phyloP scores from a whole-genome alignment of 371 early-diverging fungal species.

The Actinomortierella ambigua region DNA sequence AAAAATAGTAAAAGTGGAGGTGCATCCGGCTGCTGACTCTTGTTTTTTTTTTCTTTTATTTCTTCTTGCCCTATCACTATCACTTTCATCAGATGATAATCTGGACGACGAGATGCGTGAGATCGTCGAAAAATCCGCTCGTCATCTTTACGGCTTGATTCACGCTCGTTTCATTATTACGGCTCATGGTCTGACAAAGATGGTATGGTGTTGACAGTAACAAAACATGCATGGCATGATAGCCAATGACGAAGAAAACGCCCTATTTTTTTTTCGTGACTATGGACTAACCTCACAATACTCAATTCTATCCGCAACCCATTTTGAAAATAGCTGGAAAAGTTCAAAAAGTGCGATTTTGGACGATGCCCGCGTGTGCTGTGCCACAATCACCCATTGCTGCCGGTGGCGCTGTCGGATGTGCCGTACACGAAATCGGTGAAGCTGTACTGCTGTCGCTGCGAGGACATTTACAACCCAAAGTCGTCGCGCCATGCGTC shows the following conservation, averaged over 20 bases:
- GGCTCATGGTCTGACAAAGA: slow-evolving; percentile 82
- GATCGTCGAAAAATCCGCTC: slow-evolving; percentile 77
- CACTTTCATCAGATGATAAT: slow-evolving; percentile 57
- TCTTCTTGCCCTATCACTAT: background rate
- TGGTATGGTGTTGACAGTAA: slow-evolving; percentile 64
- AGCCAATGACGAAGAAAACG: background rate
- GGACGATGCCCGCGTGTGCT: slow-evolving; percentile 95
- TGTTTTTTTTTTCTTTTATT: too few species aligned
- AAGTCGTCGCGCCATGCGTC: slow-evolving; percentile 77
- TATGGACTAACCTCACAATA: background rate
- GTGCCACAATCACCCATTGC: slow-evolving; percentile 81
- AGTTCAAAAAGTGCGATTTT: slow-evolving; percentile 88
- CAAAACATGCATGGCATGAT: too few species aligned
- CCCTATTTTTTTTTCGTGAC: background rate
- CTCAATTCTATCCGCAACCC: too few species aligned
- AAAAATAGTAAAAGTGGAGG: background rate
- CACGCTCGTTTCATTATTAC: slow-evolving; percentile 95
- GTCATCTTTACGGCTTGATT: slow-evolving; percentile 91
- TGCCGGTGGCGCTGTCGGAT: slow-evolving; percentile 94
- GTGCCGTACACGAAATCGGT: slow-evolving; percentile 81
- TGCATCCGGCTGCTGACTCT: background rate
- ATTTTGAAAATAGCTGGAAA: slow-evolving; percentile 66
- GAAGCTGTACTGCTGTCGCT: slow-evolving; percentile 92
- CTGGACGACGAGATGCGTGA: slow-evolving; percentile 72
- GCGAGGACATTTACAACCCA: slow-evolving; percentile 96